A percentile compares a stretch with the other conserved stretches of the same genome.
Conservation (phyloP, 2,329 filamentous ascomycete genomes). For the Colletotrichum abscissum region DNA sequence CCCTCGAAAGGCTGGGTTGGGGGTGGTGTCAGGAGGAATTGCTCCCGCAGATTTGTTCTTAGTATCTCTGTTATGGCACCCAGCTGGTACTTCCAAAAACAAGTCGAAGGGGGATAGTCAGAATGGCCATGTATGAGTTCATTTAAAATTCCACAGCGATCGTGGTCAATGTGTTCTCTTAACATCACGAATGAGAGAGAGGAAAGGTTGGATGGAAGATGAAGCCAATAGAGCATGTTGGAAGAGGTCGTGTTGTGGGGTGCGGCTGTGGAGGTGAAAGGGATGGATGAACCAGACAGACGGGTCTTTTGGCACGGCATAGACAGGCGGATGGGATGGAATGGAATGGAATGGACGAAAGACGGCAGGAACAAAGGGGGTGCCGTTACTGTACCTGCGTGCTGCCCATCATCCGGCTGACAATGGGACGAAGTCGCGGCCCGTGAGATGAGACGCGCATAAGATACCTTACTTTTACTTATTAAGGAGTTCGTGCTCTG, state of each 20-base stretch:
- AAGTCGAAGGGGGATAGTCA: neutral
- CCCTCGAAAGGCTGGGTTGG: neutral
- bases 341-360: neutral
- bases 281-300: slow-evolving; percentile 24
- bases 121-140: neutral
- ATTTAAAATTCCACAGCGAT: neutral
- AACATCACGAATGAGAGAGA: neutral
- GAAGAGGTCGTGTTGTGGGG: slow-evolving; percentile 17
- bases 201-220: slow-evolving; percentile 2
- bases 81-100: neutral
- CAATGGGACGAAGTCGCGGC: slow-evolving; percentile 25
- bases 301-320: neutral
- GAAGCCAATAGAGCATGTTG: neutral
- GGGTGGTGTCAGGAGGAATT: neutral
- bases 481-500: neutral
- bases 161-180: neutral
- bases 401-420: slow-evolving; percentile 6
- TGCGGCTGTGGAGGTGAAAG: neutral
- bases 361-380: slow-evolving; percentile 14
- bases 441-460: neutral
- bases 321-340: neutral
- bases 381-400: neutral
- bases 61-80: neutral
- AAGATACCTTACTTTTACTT: neutral
- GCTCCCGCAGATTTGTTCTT: neutral